A percentile compares a stretch with the other conserved stretches of the same genome.
phyloP scores from a whole-genome alignment of 352 stramenopile species.

The Hyaloperonospora arabidopsidis region DNA sequence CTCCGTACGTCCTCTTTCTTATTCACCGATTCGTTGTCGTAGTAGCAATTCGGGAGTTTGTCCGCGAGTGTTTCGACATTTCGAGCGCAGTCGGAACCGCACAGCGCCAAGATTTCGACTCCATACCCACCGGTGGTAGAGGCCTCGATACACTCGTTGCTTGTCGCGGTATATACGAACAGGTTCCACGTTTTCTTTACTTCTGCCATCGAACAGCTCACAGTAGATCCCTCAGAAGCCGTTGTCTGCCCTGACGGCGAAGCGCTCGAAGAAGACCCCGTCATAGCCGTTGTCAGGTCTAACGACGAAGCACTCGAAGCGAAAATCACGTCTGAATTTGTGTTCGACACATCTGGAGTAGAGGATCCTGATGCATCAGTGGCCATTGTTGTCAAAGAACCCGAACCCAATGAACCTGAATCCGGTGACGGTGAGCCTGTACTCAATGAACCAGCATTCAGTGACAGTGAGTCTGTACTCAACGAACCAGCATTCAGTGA shows the following conservation, averaged over 20 bases:
- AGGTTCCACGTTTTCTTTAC: slow-evolving; percentile 12
- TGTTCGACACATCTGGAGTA: not conserved
- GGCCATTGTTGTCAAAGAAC: not conserved
- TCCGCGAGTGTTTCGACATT: slow-evolving; percentile 13
- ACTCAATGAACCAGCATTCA: no score
- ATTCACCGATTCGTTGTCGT: slow-evolving; percentile 26
- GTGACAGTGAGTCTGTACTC: no score
- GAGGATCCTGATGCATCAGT: not conserved
- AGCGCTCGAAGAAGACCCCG: not conserved
- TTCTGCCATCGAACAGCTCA: slow-evolving; percentile 14
- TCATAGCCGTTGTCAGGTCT: not conserved
- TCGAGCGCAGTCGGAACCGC: slow-evolving; percentile 21
- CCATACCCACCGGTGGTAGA: slow-evolving; percentile 12
- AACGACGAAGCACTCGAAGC: not conserved
- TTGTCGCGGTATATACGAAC: slow-evolving; percentile 18
- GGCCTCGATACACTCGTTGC: slow-evolving; percentile 18
- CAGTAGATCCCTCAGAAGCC: not conserved
- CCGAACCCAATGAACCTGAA: no score
- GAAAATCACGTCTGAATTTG: not conserved
- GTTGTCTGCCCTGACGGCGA: not conserved
- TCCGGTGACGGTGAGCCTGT: no score
- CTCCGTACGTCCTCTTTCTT: slow-evolving; percentile 26
- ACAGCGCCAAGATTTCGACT: slow-evolving; percentile 26
- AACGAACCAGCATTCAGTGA: no score
- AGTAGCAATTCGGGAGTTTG: slow-evolving; percentile 29